These are phyloP conservation scores for Fusarium xylarioides DNA, from an alignment of 2,329 filamentous ascomycete species.

Conservation along the genomic window DNA sequence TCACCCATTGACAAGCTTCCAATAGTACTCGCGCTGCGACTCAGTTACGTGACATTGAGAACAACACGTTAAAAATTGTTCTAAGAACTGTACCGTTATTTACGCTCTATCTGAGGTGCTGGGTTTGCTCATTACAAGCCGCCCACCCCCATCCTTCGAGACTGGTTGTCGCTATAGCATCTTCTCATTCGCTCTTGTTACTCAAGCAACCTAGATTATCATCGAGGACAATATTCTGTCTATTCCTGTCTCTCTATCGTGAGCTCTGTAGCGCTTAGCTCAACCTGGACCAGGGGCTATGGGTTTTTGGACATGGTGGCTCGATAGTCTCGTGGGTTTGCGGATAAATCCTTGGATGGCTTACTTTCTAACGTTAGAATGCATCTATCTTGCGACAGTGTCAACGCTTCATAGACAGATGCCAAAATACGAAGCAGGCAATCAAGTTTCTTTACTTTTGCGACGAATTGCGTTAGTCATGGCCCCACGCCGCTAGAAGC, in stretches of 20 bases:
- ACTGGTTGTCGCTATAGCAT: not conserved
- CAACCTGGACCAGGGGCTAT: not conserved
- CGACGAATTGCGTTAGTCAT: constrained; percentile 10
- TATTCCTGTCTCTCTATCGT: not conserved
- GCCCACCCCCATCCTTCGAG: not conserved
- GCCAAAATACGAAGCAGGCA: not conserved
- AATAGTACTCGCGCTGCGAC: not conserved
- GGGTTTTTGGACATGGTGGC: not conserved
- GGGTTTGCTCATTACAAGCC: not conserved
- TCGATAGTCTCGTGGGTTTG: not conserved
- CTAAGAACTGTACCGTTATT: not conserved
- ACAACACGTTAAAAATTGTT: not conserved
- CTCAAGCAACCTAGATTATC: not conserved
- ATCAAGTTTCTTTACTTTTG: not conserved
- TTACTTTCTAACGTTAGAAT: not conserved
- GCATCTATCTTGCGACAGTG: not conserved
- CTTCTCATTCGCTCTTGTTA: not conserved
- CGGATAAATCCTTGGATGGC: not conserved
- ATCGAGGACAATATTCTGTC: not conserved
- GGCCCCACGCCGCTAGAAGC: constrained; percentile 9
- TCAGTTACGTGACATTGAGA: not conserved
- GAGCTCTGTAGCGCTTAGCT: no score
- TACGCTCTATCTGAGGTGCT: not conserved
- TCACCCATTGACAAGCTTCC: not conserved
- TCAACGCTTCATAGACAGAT: not conserved